Evolutionary conservation across 2,329 filamentous ascomycete genomes (phyloP).

Genomic region (Nigrospora sphaerica): DNA sequence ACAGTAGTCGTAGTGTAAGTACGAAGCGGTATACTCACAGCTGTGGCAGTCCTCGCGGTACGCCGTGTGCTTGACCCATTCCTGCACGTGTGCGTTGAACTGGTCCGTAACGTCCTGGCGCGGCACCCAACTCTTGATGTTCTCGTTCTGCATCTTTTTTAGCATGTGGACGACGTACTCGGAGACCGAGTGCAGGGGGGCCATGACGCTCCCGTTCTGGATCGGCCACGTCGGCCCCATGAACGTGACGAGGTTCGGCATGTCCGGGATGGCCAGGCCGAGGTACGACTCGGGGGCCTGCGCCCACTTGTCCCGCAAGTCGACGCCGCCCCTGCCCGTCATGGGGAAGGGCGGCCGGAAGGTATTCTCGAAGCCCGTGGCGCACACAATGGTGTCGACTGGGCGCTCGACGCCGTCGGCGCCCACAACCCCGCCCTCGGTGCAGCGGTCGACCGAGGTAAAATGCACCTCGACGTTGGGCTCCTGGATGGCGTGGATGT

Average conservation of each 20-base stretch:
- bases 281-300: constrained; percentile 45
- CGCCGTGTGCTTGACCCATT: constrained; percentile 16
- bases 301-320: constrained; percentile 43
- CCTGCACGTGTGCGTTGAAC: constrained; percentile 17
- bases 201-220: constrained; percentile 8
- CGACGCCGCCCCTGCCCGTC: constrained; percentile 34
- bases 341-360: constrained; percentile 29
- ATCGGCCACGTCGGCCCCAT: constrained; percentile 25
- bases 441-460: too few species aligned
- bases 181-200: not conserved
- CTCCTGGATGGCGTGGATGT: constrained; percentile 19
- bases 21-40: constrained; percentile 6
- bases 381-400: constrained; percentile 24
- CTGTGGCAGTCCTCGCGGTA: constrained; percentile 12
- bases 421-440: constrained; percentile 13
- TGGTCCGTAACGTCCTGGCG: constrained; percentile 13
- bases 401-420: constrained; percentile 15
- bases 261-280: constrained; percentile 44
- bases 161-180: constrained; percentile 9
- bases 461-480: constrained; percentile 13
- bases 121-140: constrained; percentile 6
- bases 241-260: constrained; percentile 52
- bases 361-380: constrained; percentile 20
- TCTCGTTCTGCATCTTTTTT: constrained; percentile 8
- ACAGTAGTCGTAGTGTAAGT: not conserved